A percentile compares a stretch with the other conserved stretches of the same genome.
Conservation (phyloP, 768 basidiomycete genomes). For the Trametes sanguinea region DNA sequence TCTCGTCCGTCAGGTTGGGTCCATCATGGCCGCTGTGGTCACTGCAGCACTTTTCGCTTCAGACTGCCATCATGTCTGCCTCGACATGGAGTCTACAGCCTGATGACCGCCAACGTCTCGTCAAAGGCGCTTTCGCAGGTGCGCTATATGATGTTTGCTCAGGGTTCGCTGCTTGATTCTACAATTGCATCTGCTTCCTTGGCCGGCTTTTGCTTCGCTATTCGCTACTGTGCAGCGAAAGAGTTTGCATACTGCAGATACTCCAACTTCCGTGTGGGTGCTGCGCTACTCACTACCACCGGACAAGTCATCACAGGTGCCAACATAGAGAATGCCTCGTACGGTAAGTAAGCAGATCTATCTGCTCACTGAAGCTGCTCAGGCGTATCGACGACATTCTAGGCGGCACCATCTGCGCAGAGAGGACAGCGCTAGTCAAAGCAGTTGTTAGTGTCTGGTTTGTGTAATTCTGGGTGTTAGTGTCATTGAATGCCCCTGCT, state of each 20-base stretch:
- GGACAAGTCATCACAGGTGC: constrained; percentile 80
- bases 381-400: not conserved
- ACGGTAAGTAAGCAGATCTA: constrained; percentile 52
- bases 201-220: too few species aligned
- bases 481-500: not conserved
- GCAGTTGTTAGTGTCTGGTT: constrained; percentile 65
- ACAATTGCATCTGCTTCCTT: too few species aligned
- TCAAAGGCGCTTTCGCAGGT: constrained; percentile 65
- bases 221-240: constrained; percentile 48
- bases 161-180: too few species aligned
- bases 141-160: not conserved
- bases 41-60: too few species aligned
- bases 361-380: not conserved
- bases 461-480: not conserved
- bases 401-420: constrained; percentile 94
- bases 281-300: constrained; percentile 71
- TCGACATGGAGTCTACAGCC: constrained; percentile 36
- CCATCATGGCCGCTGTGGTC: too few species aligned
- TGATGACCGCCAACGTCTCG: constrained; percentile 50
- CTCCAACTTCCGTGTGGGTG: constrained; percentile 92
- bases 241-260: constrained; percentile 79
- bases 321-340: constrained; percentile 93
- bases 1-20: too few species aligned
- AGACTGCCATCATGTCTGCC: constrained; percentile 21
- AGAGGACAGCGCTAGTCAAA: constrained; percentile 93